phyloP scores from a whole-genome alignment of 177 flowering plant genomes.

The Vitis hybrid region DNA sequence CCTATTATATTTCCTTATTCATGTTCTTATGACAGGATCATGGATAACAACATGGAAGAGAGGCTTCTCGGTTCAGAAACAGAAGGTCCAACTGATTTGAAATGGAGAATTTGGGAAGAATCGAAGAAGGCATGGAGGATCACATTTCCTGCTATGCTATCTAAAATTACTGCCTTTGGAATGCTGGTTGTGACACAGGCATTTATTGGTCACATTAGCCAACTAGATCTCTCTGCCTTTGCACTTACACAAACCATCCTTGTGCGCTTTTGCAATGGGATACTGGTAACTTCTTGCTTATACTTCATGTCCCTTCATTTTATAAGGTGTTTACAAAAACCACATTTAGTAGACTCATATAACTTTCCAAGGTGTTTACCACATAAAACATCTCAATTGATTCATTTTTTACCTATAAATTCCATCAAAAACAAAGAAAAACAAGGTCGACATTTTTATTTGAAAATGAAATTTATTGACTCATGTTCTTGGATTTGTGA shows the following conservation, averaged over 20 bases:
- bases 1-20: no score
- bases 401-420: no score
- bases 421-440: no score
- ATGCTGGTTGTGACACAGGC: slow-evolving; percentile 29
- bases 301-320: no score
- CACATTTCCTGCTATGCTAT: slow-evolving; percentile 30
- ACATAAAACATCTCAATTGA: no score
- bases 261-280: slow-evolving; percentile 31
- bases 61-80: slow-evolving; percentile 12
- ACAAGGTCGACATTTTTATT: no score
- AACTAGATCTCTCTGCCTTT: slow-evolving; percentile 32
- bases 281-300: slow-evolving; percentile 20
- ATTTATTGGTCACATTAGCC: slow-evolving; percentile 24
- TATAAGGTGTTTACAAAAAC: no score
- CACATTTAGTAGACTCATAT: no score
- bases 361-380: no score
- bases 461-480: no score
- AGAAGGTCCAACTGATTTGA: slow-evolving; percentile 7
- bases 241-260: slow-evolving; percentile 34
- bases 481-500: no score
- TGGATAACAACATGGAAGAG: slow-evolving; percentile 10
- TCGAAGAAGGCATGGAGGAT: slow-evolving; percentile 30
- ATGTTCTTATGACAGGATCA: no score
- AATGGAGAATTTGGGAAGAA: slow-evolving; percentile 24
- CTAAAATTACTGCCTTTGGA: slow-evolving; percentile 29